Evolutionary conservation across 169 alveolate genomes (phyloP), one percentile per base, ranked within the genome.

Genomic region (Amoebophrya sp.): DNA sequence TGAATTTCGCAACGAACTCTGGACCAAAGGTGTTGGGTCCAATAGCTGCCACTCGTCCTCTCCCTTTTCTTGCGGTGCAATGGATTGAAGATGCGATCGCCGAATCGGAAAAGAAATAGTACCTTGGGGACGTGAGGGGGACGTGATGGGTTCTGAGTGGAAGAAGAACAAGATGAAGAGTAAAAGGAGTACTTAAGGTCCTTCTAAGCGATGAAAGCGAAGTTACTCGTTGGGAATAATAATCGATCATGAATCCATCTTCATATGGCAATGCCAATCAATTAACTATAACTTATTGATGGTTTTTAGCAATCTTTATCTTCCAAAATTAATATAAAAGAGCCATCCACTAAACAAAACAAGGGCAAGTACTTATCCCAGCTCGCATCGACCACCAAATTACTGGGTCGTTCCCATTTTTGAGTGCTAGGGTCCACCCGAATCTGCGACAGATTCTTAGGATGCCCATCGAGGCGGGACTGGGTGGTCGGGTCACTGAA

Each of bases 11-110:
- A 29, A 65, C 83, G 26, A 65, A 65, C n/a, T 65, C 33, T 36
- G 83, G 83, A 1, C 83, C 83, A 36, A 65, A 65, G 83, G 83
- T 65, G 26, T 65, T 65, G 18, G 83, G 83, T 18, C 83, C 83
- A 36, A 26, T 65, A 1, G 83, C 83, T 10, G 83, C 83, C 18
- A 65, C 83, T 6, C 83, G 83, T 6, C 36, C 1, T 6, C 83
- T 29, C 83, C 83, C 83, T 26, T 65, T 65, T 26, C 83, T 6
- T 36, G 83, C 83, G 83, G 83, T 65, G 36, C 10, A 0, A 36
- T 65, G 83, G 38, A 65, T 36, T 6, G 83, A 65, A 36, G 33
- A 6, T 6, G 38, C 83, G 36, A 65, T 26, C 2, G 36, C 18
- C 36, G 83, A 36, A 18, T 65, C 83, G 33, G 83, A 65, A 36